Base-by-base conservation (phyloP, 2,329 filamentous ascomycete species). In the Alternaria novae-zelandiae region DNA sequence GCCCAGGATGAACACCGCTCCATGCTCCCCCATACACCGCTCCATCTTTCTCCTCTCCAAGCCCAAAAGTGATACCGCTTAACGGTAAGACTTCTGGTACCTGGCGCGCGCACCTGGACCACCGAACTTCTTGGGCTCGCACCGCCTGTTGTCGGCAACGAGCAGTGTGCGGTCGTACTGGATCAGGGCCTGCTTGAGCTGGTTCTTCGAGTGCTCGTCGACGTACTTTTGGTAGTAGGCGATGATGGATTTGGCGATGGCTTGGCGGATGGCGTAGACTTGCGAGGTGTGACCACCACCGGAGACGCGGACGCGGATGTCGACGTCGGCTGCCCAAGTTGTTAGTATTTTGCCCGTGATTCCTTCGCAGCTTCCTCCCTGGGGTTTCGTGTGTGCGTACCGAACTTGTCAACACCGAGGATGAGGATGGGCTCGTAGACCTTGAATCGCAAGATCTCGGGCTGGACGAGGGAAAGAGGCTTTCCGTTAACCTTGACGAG, bases 211-310 rank as follows among this genome's bases (percentile, higher is more conserved):
- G 92, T 98, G 94, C 92, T 99, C 96, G 83, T 99, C 96, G 86
- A 98, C 93, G 87, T 91, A 99, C 90, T 99, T 97, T 88, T 97
- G 95, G 92, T 97, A 98, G 91, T 97, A 97, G 85, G 94, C 91
- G 81, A 97, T 81, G 83, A 97, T 93, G 80, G 91, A 91, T 90
- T 98, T 99, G 87, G 94, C 90, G 82, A 99, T 98, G 80, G 96
- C 95, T 88, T 99, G 96, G 80, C 96, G 94, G 88, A 98, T 93
- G 83, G 96, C 96, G 86, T 98, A 97, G 86, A 97, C 89, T 86
- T 97, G 94, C 67, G 93, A 97, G 74, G 92, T 94, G 89, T 98
- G 95, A 87, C 95, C 96, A 92, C 96, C 96, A 83, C 96, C 96
- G 80, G 90, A 88, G 80, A 98, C 96, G 81, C 94, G 92, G 83